Conservation (phyloP, 2,329 filamentous ascomycete species). For the Seiridium unicorne region DNA sequence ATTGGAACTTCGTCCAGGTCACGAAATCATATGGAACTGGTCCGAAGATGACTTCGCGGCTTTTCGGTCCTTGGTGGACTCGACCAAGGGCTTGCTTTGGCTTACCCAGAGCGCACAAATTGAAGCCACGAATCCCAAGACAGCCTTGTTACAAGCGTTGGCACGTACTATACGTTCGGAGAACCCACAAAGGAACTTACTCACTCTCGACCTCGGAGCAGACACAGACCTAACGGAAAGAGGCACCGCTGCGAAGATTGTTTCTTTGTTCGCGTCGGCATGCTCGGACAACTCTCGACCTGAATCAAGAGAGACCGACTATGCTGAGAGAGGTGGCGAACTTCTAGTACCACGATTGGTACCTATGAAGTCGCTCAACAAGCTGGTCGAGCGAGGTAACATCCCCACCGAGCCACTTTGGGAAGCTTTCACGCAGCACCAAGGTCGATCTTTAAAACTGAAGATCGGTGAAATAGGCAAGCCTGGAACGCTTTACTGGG, state of each 20-base stretch:
- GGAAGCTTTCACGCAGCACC: slow-evolving; percentile 9
- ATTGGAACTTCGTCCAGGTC: slow-evolving; percentile 35
- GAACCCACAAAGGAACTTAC: slow-evolving; percentile 39
- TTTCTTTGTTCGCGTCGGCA: background rate
- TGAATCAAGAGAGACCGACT: slow-evolving; percentile 38
- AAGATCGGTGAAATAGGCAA: slow-evolving; percentile 13
- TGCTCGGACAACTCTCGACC: slow-evolving; percentile 9
- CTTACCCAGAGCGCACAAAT: slow-evolving; percentile 17
- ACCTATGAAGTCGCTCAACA: slow-evolving; percentile 39
- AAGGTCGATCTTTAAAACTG: slow-evolving; percentile 14
- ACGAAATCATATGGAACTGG: slow-evolving; percentile 37
- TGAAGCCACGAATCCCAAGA: slow-evolving; percentile 28
- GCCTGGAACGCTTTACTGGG: slow-evolving; percentile 14
- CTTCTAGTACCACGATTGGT: slow-evolving; percentile 45
- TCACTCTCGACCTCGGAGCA: slow-evolving; percentile 39
- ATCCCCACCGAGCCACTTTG: slow-evolving; percentile 8
- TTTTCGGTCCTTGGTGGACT: slow-evolving; percentile 37
- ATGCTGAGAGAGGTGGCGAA: slow-evolving; percentile 33
- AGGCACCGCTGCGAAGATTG: slow-evolving; percentile 15
- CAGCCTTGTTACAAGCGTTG: slow-evolving; percentile 42
- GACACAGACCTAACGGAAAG: slow-evolving; percentile 17
- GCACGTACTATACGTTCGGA: slow-evolving; percentile 49
- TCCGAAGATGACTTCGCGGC: slow-evolving; percentile 33
- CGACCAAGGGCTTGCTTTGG: slow-evolving; percentile 18
- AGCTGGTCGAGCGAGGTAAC: slow-evolving; percentile 37